These are phyloP conservation scores for Musa troglodytarum DNA, from an alignment of 176 grass and related monocot genomes.

Conservation along the genomic window DNA sequence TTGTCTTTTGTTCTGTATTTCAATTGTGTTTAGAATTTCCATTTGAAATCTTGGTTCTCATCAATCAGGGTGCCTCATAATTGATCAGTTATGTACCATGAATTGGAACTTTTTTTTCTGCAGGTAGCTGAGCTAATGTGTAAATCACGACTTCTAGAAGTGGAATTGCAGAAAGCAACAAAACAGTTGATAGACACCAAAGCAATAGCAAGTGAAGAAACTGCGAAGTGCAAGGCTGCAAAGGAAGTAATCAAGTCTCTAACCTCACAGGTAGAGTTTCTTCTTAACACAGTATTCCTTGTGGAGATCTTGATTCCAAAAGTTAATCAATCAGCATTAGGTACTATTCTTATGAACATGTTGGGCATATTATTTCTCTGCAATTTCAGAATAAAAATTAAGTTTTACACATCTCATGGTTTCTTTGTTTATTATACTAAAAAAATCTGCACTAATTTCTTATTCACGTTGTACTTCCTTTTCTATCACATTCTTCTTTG, in stretches of 20 bases:
- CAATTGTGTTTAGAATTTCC: neutral
- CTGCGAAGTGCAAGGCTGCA: slow-evolving; percentile 52
- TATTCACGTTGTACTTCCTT: neutral
- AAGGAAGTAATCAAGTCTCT: slow-evolving; percentile 63
- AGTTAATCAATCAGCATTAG: neutral
- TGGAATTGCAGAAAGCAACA: slow-evolving; percentile 42
- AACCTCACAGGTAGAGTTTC: slow-evolving; percentile 32
- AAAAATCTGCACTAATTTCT: neutral
- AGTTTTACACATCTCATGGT: neutral
- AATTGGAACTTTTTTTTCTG: slow-evolving; percentile 6
- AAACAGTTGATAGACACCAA: slow-evolving; percentile 40
- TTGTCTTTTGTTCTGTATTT: neutral
- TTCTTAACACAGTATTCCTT: neutral
- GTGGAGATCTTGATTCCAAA: neutral
- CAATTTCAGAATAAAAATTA: neutral
- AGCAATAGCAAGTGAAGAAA: slow-evolving; percentile 36
- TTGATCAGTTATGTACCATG: neutral
- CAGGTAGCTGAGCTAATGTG: slow-evolving; percentile 48
- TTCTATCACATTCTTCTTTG: neutral
- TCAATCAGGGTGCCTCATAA: neutral
- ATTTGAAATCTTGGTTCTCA: neutral
- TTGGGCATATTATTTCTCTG: neutral
- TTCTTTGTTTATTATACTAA: neutral
- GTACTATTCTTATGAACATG: neutral
- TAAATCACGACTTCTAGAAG: slow-evolving; percentile 51